Base-by-base conservation (phyloP, 106 monocot species). In the Gastrodia elata region DNA sequence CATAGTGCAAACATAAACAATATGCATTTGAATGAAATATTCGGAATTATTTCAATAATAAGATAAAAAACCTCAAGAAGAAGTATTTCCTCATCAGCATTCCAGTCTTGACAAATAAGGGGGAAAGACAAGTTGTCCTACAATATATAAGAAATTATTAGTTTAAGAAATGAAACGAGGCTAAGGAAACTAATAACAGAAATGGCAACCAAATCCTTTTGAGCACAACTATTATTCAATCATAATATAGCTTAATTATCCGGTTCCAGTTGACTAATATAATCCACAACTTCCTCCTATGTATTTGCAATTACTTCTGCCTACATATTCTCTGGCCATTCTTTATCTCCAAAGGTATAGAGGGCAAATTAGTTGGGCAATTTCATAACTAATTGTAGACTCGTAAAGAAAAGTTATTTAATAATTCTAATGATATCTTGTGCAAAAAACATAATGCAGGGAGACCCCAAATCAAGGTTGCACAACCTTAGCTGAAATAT, bases 61-160 rank as follows among this genome's bases (percentile, higher is more conserved):
- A 52, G 16, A 58, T n/a, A n/a, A 10, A 49, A 2, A 86, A 94
- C 94, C 94, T 94, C 94, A 40, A 94, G 75, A 71, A 94, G 86
- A 32, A 94, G 81, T 80, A 94, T 94, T 80, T 94, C 94, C 79
- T 94, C 94, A 73, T 94, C 94, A 69, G 91, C 94, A 81, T 91
- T 91, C 94, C 94, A 94, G 82, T 94, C 91, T 41, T 86, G 76
- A 81, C 82, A 86, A 70, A 94, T 88, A 75, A 94, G 82, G 14
- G 91, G 94, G 75, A 94, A 94, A 41, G 94, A 91, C 70, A 94
- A 74, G 67, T 91, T 91, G 82, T 94, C 94, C 94, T 94, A 86
- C 43, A 57, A 71, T 35, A 37, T 36, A 37, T 3, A 67, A 57
- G 39, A 58, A 41, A 75, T 58, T 18, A 27, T 43, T 43, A 38